A percentile compares a stretch with the other conserved stretches of the same genome.
These are phyloP conservation scores for Alopecurus myosuroides DNA, from an alignment of 176 grass and related monocot genomes.

Conservation along the genomic window DNA sequence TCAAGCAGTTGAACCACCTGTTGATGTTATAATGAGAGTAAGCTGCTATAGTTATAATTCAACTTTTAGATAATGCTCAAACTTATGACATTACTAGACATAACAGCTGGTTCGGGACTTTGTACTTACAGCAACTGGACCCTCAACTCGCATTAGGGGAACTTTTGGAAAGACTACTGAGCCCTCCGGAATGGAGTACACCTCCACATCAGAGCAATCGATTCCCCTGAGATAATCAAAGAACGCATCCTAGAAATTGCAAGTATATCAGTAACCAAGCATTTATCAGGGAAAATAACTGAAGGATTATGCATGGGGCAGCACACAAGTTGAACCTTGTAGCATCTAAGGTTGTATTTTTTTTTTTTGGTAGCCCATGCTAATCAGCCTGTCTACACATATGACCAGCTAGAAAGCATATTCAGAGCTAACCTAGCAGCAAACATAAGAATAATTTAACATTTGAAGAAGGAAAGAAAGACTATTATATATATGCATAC, in stretches of 20 bases:
- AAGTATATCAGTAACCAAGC: conserved; percentile 26
- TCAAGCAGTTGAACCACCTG: conserved; percentile 96
- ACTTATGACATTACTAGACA: conserved; percentile 9
- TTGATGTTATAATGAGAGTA: conserved; percentile 19
- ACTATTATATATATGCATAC: background rate
- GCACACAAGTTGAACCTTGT: background rate
- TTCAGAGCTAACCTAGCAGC: background rate
- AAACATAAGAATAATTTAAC: background rate
- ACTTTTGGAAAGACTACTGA: conserved; percentile 98
- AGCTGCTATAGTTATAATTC: conserved; percentile 14
- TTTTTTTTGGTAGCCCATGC: background rate
- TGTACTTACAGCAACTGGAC: conserved; percentile 91
- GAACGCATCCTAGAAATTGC: conserved; percentile 65
- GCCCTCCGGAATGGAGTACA: conserved; percentile 92
- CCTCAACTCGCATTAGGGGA: conserved; percentile 87
- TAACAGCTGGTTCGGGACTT: conserved; percentile 4
- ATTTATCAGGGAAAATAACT: conserved; percentile 20
- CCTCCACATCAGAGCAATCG: conserved; percentile 87
- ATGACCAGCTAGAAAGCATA: background rate
- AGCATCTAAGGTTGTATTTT: background rate
- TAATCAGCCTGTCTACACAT: background rate
- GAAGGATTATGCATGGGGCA: background rate
- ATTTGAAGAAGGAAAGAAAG: background rate
- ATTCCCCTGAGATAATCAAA: conserved; percentile 84
- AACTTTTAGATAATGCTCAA: background rate